phyloP scores from a whole-genome alignment of 495 filamentous ascomycete species.

The Penicillium silybi region DNA sequence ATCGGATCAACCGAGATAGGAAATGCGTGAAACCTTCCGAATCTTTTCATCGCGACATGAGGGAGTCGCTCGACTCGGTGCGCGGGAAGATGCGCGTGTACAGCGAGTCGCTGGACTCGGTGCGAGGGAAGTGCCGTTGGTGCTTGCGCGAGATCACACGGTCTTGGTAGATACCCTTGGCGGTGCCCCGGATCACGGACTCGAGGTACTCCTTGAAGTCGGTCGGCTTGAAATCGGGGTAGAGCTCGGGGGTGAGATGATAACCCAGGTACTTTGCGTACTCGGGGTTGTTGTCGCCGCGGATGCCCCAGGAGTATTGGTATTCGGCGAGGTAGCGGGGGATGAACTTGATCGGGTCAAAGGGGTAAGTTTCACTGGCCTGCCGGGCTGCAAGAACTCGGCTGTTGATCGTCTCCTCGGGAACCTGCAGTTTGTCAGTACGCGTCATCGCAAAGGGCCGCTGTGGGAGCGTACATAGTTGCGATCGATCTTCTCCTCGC shows the following conservation, averaged over 20 bases:
- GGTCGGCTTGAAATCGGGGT: constrained; percentile 47
- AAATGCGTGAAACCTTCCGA: constrained; percentile 8
- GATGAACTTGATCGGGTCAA: constrained; percentile 44
- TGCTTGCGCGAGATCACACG: constrained; percentile 41
- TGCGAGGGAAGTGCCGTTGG: constrained; percentile 42
- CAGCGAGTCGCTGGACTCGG: constrained; percentile 43
- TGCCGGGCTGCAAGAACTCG: constrained; percentile 38
- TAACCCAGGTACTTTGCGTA: constrained; percentile 58
- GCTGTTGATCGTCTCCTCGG: constrained; percentile 43
- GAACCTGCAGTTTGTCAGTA: constrained; percentile 26
- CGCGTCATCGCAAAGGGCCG: neutral
- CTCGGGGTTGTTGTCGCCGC: constrained; percentile 55
- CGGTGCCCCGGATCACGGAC: constrained; percentile 36
- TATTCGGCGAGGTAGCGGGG: constrained; percentile 45
- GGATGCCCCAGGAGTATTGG: constrained; percentile 47
- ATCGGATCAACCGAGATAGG: neutral
- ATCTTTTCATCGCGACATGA: constrained; percentile 35
- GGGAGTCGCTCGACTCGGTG: constrained; percentile 42
- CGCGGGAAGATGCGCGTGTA: constrained; percentile 42
- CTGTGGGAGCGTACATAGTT: constrained; percentile 41
- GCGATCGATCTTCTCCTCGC: constrained; percentile 50
- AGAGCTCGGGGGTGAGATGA: constrained; percentile 51
- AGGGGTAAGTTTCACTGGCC: constrained; percentile 47
- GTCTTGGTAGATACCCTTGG: constrained; percentile 44
- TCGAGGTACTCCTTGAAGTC: constrained; percentile 43